Base-by-base conservation (phyloP, 495 filamentous ascomycete genomes). In the Penicillium goetzii region DNA sequence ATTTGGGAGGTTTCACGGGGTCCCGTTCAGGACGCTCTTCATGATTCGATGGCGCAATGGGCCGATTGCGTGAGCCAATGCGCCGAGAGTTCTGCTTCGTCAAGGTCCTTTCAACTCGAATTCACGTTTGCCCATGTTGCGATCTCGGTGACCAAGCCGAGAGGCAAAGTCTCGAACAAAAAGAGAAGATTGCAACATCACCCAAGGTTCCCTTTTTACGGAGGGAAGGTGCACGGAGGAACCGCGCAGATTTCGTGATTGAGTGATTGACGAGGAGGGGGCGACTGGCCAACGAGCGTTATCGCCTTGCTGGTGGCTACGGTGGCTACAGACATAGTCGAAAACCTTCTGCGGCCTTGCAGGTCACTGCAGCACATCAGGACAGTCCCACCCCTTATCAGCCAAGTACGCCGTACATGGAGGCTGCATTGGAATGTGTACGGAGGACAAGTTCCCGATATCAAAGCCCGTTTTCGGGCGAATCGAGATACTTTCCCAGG, bases 341-440 rank as follows among this genome's bases (percentile, higher is more conserved):
- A 47, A 62, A 72, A 68, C 68, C 62, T 64, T 65, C 60, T 65
- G 58, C 61, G 58, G 57, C 56, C 59, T 63, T 65, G 68, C 61
- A 56, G 60, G 49, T 64, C 55, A 62, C 47, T 59, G 60, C 63
- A 62, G 56, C 26, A n/a, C 52, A 60, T 49, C 30, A 57, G 55
- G 32, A 58, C 30, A 56, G 58, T 19, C 40, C 56, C 53, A 41
- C 25, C 17, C 51, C 60, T 62, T 62, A 59, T 64, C 61, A 64
- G 56, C 28, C n/a, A n/a, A n/a, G 33, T 56, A 56, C 43, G 21
- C 21, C 45, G 23, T 43, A 43, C 41, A 49, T 15, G 14, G 21
- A 21, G n/a, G 47, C 23, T 51, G 47, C 47, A 51, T 30, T 23
- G 43, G 8, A 43, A 10, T 47, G 43, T 47, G 43, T 47, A 21